Conservation (phyloP, 1,284 basidiomycete genomes). For the Apiotrichum sp. region DNA sequence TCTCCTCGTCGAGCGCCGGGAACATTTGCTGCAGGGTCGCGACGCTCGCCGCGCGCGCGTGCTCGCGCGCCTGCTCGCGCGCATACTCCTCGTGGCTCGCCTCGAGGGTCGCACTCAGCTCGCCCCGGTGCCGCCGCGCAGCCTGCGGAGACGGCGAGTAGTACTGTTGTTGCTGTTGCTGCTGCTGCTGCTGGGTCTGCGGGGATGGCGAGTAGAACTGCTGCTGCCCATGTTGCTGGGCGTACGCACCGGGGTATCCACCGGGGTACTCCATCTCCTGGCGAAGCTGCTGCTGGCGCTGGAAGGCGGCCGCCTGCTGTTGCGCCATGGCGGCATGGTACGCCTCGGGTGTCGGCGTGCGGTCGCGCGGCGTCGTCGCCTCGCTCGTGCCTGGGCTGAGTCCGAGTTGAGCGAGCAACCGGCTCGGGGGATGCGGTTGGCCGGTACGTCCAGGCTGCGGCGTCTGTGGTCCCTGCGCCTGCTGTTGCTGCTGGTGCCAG, state of each 20-base stretch:
- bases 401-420: constrained; percentile 16
- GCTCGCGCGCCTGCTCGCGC: constrained; percentile 13
- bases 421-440: constrained; percentile 10
- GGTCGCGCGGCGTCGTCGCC: constrained; percentile 1
- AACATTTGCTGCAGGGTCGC: constrained; percentile 81
- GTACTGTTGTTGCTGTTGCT: background rate
- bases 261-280: too few species aligned
- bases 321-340: background rate
- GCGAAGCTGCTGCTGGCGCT: background rate
- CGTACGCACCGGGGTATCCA: background rate
- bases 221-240: background rate
- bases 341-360: constrained; percentile 8
- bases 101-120: constrained; percentile 31
- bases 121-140: background rate
- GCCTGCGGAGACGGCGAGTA: too few species aligned
- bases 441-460: background rate
- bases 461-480: background rate
- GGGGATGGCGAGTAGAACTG: background rate
- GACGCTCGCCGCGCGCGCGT: constrained; percentile 34
- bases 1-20: constrained; percentile 68
- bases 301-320: background rate
- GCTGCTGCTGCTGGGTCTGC: background rate
- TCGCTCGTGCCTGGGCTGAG: constrained; percentile 11
- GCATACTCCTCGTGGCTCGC: constrained; percentile 29
- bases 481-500: background rate